Evolutionary conservation across 164 flowering plant species (phyloP), one percentile per base, ranked within the genome.

Genomic region (Stephania cephalantha): DNA sequence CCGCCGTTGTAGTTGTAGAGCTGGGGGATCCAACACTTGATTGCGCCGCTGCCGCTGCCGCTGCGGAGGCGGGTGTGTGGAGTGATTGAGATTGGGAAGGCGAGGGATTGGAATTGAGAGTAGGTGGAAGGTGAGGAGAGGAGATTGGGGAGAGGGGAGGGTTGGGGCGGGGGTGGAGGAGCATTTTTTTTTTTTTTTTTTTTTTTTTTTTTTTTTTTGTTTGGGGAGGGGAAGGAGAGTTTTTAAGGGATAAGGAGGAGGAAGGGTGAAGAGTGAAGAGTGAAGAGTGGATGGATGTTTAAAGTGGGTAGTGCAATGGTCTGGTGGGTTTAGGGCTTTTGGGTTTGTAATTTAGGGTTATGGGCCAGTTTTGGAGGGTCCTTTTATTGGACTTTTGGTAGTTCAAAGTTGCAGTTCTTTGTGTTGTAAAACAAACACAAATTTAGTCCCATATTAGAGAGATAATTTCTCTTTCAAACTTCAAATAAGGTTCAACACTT

Each of bases 1-100:
- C 81, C 79, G 1, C 91, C 89, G 6, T 91, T 90, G 76, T 89
- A 86, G 82, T 81, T 86, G 68, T 90, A 86, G 20, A 84, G 79
- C 71, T 87, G 82, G 9, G 97, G 85, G 4, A 85, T 79, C 6
- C 88, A 83, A 63, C 83, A 87, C 68, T 82, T 78, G 22, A 76
- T 76, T 13, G 75, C 73, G 45, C 77, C 67, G 30, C 22, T 70
- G 69, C 3, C 63, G 48, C 9, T 53, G 68, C 68, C 58, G 20
- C 30, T 10, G 5, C n/a, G 35, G 5, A 10, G 69, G 6, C 31
- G 10, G 11, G 58, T 20, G 10, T 10, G 74, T 53, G 25, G 6
- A 35, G 12, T 42, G 35, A n/a, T 17, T 10, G 71, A 35, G 46
- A 71, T 2, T 17, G 58, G 81, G 11, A 22, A 22, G 29, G 61